Conservation (phyloP, 176 grass and related monocot species). For the Aegilops tauschii region DNA sequence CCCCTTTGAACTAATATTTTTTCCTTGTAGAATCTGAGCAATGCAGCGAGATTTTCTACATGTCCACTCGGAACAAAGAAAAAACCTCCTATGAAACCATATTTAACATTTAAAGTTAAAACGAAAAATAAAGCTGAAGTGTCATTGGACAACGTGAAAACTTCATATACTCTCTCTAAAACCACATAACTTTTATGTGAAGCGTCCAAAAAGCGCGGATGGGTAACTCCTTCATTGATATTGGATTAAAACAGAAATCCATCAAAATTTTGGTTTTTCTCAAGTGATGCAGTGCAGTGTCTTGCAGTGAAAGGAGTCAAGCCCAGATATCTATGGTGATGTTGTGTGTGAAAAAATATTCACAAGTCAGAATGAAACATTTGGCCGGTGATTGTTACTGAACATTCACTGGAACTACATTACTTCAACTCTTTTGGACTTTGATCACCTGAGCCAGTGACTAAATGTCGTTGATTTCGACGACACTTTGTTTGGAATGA, state of each 20-base stretch:
- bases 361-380: background rate
- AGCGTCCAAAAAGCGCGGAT: background rate
- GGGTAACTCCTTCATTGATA: background rate
- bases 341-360: background rate
- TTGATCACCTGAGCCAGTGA: too few relatives aligned
- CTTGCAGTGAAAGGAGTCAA: background rate
- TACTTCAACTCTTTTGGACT: too few relatives aligned
- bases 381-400: background rate
- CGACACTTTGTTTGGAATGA: too few relatives aligned
- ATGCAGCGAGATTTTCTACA: background rate
- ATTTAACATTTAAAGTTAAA: background rate
- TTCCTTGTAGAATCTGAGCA: background rate
- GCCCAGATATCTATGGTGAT: background rate
- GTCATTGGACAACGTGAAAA: background rate
- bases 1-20: background rate
- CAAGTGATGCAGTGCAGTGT: background rate
- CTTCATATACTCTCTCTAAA: background rate
- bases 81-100: background rate
- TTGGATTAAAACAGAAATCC: background rate
- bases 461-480: too few relatives aligned
- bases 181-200: background rate
- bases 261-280: background rate
- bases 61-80: background rate
- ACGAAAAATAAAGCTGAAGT: background rate
- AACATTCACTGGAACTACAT: background rate